phyloP scores from a whole-genome alignment of 805 yeast species.

The Zygoascus tannicola region DNA sequence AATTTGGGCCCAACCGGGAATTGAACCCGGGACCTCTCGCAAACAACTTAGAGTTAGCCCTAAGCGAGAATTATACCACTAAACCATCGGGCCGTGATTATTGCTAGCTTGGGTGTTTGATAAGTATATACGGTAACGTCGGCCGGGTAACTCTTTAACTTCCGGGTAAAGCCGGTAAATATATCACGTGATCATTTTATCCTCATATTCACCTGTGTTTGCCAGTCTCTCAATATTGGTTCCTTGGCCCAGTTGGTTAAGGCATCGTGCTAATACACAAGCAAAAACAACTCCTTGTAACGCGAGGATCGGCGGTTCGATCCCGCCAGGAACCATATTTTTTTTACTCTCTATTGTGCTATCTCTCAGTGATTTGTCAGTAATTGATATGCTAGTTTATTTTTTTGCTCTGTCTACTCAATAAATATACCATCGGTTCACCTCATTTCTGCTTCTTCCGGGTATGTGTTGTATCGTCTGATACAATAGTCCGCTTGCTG shows the following conservation, averaged over 20 bases:
- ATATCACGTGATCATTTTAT: too few relatives aligned
- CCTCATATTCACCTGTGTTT: too few relatives aligned
- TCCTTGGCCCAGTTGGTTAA: constrained; percentile 9
- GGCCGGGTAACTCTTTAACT: too few relatives aligned
- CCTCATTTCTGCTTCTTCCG: constrained; percentile 21
- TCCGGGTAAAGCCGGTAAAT: too few relatives aligned
- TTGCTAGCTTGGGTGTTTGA: too few relatives aligned
- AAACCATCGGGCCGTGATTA: constrained; percentile 32
- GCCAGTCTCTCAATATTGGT: too few relatives aligned
- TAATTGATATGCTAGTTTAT: too few relatives aligned
- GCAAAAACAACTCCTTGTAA: constrained; percentile 4
- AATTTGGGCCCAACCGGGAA: constrained; percentile 30
- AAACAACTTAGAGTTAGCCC: constrained; percentile 26
- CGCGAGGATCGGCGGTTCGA: constrained; percentile 8
- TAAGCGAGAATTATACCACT: constrained; percentile 32
- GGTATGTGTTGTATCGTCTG: constrained; percentile 14
- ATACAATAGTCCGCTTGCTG: constrained; percentile 24
- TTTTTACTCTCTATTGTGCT: constrained; percentile 5
- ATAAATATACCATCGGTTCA: background rate
- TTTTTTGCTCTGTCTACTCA: background rate
- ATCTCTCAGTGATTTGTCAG: too few relatives aligned
- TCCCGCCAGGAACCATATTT: constrained; percentile 7
- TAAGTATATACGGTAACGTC: too few relatives aligned
- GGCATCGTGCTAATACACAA: constrained; percentile 8
- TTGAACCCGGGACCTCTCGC: constrained; percentile 33